Conservation (phyloP, 768 basidiomycete genomes). For the Porphyrellus cyaneotinctus region DNA sequence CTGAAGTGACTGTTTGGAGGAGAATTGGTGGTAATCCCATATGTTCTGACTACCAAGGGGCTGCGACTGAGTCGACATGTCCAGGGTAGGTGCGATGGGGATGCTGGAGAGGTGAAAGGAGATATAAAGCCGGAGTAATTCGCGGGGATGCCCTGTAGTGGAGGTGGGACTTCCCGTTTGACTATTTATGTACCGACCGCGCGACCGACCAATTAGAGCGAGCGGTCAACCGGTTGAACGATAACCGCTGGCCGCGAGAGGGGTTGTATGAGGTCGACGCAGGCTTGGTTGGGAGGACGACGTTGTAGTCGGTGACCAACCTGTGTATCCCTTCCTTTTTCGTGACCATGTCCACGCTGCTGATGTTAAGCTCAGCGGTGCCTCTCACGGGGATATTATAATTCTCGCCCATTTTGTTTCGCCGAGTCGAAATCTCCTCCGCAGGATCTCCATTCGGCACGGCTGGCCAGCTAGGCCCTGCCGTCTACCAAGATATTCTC, state of each 20-base stretch:
- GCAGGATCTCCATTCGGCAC: background rate
- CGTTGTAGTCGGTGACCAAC: background rate
- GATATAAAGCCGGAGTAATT: no score
- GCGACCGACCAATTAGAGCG: background rate
- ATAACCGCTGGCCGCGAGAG: background rate
- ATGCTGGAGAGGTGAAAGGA: background rate
- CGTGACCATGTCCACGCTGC: background rate
- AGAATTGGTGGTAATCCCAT: slow-evolving; percentile 20
- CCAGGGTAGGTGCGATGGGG: background rate
- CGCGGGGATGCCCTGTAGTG: no score
- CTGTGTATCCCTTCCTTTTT: background rate
- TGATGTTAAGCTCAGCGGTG: background rate
- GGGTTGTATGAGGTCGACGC: background rate
- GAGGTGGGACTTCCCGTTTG: background rate
- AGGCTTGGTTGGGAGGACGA: no score
- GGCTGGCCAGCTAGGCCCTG: no score
- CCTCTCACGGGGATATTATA: no score
- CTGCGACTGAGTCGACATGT: slow-evolving; percentile 26
- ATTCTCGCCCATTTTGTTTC: background rate
- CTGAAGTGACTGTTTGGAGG: slow-evolving; percentile 18
- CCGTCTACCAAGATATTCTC: no score
- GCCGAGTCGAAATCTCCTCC: background rate
- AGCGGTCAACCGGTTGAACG: slow-evolving; percentile 4
- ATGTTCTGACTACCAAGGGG: slow-evolving; percentile 1
- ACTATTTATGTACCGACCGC: slow-evolving; percentile 11